A percentile compares a stretch with the other conserved stretches of the same genome.
Conservation (phyloP, 495 filamentous ascomycete genomes). For the Aspergillus leporis region DNA sequence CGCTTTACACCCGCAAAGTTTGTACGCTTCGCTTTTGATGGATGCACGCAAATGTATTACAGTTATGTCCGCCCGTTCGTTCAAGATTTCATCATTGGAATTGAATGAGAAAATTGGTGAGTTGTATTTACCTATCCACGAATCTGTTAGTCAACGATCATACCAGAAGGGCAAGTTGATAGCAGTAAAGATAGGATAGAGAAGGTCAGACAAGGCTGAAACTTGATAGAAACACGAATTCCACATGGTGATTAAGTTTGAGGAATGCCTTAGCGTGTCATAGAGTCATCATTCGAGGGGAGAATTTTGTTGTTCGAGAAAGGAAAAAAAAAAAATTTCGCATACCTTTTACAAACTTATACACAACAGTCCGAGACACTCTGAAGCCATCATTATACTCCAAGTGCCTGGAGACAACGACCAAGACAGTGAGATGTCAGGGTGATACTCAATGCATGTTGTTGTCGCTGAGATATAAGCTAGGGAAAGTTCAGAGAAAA, state of each 20-base stretch:
- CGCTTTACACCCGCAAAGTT: conserved; percentile 70
- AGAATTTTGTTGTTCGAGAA: conserved; percentile 9
- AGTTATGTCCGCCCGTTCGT: conserved; percentile 99
- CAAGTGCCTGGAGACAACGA: neutral
- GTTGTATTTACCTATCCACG: conserved; percentile 54
- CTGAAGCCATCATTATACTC: conserved; percentile 1
- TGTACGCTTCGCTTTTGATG: conserved; percentile 80
- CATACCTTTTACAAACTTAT: conserved; percentile 27
- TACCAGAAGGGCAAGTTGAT: conserved; percentile 25
- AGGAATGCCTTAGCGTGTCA: conserved; percentile 96
- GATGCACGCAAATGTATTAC: conserved; percentile 60
- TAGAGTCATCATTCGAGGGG: conserved; percentile 75
- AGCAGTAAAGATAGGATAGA: conserved; percentile 21
- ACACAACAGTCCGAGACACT: conserved; percentile 6
- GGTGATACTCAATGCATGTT: conserved; percentile 10
- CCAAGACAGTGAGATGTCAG: conserved; percentile 6
- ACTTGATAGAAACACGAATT: conserved; percentile 73
- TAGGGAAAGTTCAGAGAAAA: conserved; percentile 31
- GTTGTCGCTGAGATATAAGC: conserved; percentile 22
- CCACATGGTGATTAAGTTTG: conserved; percentile 87
- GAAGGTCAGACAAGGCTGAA: conserved; percentile 98
- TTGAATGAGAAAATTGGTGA: conserved; percentile 17
- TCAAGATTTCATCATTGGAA: conserved; percentile 84
- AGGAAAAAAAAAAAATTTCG: conserved; percentile 8
- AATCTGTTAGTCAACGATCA: conserved; percentile 43